Evolutionary conservation across 1,139 yeast species (phyloP), one percentile per base, ranked within the genome.

Genomic region (Hemisphaericaspora xylofermentans): DNA sequence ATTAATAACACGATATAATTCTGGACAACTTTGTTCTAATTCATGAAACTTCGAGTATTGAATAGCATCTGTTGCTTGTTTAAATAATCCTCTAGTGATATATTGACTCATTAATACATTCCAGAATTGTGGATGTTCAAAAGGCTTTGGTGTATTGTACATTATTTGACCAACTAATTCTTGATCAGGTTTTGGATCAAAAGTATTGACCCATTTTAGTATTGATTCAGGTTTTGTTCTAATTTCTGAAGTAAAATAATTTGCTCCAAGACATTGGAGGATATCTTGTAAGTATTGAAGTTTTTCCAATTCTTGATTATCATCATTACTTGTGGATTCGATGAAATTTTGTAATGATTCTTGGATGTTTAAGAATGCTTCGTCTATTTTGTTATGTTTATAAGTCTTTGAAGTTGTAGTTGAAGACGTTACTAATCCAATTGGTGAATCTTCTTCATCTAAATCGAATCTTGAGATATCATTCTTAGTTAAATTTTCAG

Each of bases 111-210:
- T 47, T 43, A 80, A 75, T 24, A 68, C 60, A 24, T 69, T 74
- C 94, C 94, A 88, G 53, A 84, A 87, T 32, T 64, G 64, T 1
- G 78, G 73, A 49, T 78, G 85, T 35, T 63, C 58, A 49, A 72
- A 80, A 2, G 86, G 82, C 33, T 63, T 63, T 6, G 71, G 70
- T 5, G 63, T 61, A 22, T 60, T 54, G 49, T 75, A 60, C 61
- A 77, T 71, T 18, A 72, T 60, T n/a, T 66, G 66, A 31, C 73
- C 66, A 1, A 76, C 68, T 36, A 75, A 60, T 16, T 71, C 77
- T 17, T 65, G 64, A 39, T 71, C 76, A 2, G 89, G 88, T 48
- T 78, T 70, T 10, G 74, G 70, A 53, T 84, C 88, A 35, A 82
- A 80, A 43, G 79, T 69, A 54, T 85, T 85, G 26, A 83, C 68